Base-by-base conservation (phyloP, 2,329 filamentous ascomycete species). In the Botrytis cinerea region DNA sequence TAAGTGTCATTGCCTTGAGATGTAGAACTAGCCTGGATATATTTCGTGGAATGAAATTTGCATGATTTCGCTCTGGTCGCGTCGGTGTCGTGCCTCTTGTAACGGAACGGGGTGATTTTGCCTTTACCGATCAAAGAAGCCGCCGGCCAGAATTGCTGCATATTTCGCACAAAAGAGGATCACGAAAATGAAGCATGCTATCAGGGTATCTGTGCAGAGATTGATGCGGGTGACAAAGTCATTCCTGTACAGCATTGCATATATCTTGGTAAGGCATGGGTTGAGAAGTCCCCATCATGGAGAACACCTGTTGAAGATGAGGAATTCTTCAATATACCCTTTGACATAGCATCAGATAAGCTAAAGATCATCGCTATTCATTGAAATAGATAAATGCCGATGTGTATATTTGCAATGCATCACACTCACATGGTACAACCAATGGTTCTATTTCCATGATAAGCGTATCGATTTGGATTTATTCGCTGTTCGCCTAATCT, bases 141-240 rank as follows among this genome's bases (percentile, higher is more conserved):
- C 4, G 8, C 4, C 4, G 3, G n/a, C n/a, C 18, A 20, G 25
- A 22, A 28, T 5, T 7, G 43, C 18, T 48, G n/a, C 10, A 43
- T 66, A 2, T 28, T 66, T 43, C 38, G 59, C 8, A 14, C 14
- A 14, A n/a, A 16, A 43, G 9, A n/a, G 1, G 7, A n/a, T 38
- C 4, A 1, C 14, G 2, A n/a, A 14, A 22, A 45, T 9, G 38
- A 16, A 40, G 7, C 9, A 10, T 45, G 28, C 22, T 14, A 6
- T 22, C 2, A 4, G 9, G 8, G 1, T 54, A 28, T 45, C 28
- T 14, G n/a, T 4, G n/a, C 14, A 9, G 18, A 32, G 7, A 32
- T 43, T 45, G 25, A 25, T 1, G 7, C 25, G 2, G 16, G 3
- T 0, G 0, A 28, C 1, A 7, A 25, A 16, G 14, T 10, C 8